phyloP scores from a whole-genome alignment of 352 stramenopile species.

The Pythium plurisporium region DNA sequence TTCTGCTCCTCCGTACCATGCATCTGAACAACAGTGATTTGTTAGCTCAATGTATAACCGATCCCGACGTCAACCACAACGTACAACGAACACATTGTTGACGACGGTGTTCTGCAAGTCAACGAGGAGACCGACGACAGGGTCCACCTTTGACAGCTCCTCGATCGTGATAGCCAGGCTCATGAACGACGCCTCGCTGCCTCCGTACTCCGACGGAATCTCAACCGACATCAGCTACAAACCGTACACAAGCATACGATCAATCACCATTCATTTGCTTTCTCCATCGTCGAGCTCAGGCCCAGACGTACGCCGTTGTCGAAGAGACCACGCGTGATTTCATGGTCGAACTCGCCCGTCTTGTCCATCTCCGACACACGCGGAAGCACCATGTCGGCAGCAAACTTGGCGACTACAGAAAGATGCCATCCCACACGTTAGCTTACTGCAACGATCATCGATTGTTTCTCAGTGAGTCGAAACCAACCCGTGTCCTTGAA shows the following conservation, averaged over 20 bases:
- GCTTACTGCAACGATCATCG: neutral
- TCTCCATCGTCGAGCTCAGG: too few species aligned
- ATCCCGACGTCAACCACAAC: neutral
- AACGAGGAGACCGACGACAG: constrained; percentile 91
- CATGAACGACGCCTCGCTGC: constrained; percentile 94
- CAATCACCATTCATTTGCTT: too few species aligned
- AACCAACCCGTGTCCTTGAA: constrained; percentile 77
- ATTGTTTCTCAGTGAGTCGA: neutral
- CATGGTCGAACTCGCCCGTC: constrained; percentile 85
- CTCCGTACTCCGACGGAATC: constrained; percentile 91
- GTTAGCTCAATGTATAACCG: neutral
- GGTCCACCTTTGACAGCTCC: constrained; percentile 95
- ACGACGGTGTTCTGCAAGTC: constrained; percentile 95
- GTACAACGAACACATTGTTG: constrained; percentile 94
- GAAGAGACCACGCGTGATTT: constrained; percentile 90
- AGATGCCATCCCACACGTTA: neutral
- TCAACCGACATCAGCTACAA: constrained; percentile 96
- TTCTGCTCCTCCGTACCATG: constrained; percentile 78
- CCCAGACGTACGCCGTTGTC: constrained; percentile 78
- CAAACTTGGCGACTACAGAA: constrained; percentile 76
- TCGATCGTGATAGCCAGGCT: constrained; percentile 94
- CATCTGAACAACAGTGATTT: constrained; percentile 27
- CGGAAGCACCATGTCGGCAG: constrained; percentile 78
- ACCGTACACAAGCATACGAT: too few species aligned
- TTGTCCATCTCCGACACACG: constrained; percentile 92